Evolutionary conservation across 1,284 basidiomycete species (phyloP).

Genomic region (Ceratobasidium sp.): DNA sequence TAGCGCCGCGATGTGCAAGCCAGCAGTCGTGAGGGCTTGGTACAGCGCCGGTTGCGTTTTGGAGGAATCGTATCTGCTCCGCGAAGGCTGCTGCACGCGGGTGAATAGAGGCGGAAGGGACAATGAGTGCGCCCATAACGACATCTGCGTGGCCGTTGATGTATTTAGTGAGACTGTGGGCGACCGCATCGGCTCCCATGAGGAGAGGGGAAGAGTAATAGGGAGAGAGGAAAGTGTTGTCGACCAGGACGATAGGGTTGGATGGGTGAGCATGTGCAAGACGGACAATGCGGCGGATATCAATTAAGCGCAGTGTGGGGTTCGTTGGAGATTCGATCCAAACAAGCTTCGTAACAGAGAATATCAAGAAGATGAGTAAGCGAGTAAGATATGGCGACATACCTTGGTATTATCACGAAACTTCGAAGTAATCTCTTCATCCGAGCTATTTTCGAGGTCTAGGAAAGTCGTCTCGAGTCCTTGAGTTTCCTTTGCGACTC

Average conservation of each 20-base stretch:
- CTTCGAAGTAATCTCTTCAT: slow-evolving; percentile 73
- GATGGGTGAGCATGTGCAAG: slow-evolving; percentile 71
- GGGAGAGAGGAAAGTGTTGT: slow-evolving; percentile 93
- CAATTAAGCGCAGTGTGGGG: slow-evolving; percentile 90
- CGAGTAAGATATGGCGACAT: slow-evolving; percentile 2
- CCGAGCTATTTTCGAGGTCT: slow-evolving; percentile 81
- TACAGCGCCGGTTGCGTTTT: slow-evolving; percentile 91
- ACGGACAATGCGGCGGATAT: slow-evolving; percentile 75
- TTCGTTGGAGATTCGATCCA: slow-evolving; percentile 98
- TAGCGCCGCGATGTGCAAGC: slow-evolving; percentile 91
- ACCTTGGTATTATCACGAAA: slow-evolving; percentile 88
- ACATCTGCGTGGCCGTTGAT: slow-evolving; percentile 95
- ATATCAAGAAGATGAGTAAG: slow-evolving; percentile 12
- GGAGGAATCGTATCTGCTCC: slow-evolving; percentile 84
- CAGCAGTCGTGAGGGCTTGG: slow-evolving; percentile 92
- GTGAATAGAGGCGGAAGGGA: slow-evolving; percentile 68
- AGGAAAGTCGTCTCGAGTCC: slow-evolving; percentile 85
- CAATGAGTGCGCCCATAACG: slow-evolving; percentile 85
- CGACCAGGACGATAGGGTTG: slow-evolving; percentile 82
- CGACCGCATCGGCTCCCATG: slow-evolving; percentile 85
- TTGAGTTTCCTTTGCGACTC: slow-evolving; percentile 80
- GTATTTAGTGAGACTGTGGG: slow-evolving; percentile 90
- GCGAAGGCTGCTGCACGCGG: slow-evolving; percentile 56
- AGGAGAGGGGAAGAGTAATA: slow-evolving; percentile 92
- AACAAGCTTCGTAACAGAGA: slow-evolving; percentile 71